Conservation (phyloP, 78 protist species). For the Chrysochromulina parva region DNA sequence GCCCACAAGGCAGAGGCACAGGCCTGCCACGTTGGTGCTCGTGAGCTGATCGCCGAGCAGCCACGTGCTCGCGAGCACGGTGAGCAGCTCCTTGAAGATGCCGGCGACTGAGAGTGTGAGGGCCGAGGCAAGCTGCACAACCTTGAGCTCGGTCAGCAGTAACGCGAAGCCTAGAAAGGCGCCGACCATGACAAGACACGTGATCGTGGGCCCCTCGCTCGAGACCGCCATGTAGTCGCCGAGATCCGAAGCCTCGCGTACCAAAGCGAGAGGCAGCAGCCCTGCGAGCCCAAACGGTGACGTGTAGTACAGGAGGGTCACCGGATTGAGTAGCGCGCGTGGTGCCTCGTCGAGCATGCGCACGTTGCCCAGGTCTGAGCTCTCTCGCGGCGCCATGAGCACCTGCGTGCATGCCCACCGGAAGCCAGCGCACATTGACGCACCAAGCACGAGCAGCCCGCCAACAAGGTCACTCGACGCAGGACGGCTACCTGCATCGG, state of each 20-base stretch:
- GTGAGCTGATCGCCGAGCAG: not conserved
- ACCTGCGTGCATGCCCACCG: not conserved
- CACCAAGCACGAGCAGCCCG: not conserved
- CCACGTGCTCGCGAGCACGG: not conserved
- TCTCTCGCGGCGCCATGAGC: not conserved
- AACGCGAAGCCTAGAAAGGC: not conserved
- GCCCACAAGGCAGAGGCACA: not conserved
- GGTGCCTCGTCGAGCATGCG: no score
- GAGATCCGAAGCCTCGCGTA: no score
- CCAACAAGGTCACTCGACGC: no score
- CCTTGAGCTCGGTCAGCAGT: not conserved
- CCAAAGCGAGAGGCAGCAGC: no score
- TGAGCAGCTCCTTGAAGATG: not conserved
- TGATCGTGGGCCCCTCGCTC: no score
- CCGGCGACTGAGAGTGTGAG: not conserved
- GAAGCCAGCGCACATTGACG: not conserved
- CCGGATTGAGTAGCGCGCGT: no score
- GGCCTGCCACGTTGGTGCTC: not conserved
- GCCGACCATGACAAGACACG: not conserved
- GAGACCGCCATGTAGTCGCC: no score
- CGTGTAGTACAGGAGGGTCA: no score
- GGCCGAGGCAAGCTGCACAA: not conserved
- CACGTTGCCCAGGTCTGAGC: no score
- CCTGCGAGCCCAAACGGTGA: no score
- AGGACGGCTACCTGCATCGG: no score